Evolutionary conservation across 768 basidiomycete genomes (phyloP).

Genomic region (Trametes cubensis): DNA sequence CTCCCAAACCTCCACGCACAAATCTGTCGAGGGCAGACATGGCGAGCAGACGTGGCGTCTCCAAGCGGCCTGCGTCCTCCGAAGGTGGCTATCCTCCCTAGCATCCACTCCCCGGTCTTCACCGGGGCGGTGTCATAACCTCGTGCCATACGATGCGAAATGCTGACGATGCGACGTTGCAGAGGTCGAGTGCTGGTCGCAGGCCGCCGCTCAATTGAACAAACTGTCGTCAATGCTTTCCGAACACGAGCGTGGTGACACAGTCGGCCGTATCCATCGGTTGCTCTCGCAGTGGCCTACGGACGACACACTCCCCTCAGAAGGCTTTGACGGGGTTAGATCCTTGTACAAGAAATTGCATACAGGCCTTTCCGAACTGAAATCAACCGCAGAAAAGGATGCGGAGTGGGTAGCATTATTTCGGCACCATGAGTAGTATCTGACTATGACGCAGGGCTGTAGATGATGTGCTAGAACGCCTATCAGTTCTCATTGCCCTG

Average conservation of each 20-base stretch:
- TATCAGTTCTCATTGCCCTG: constrained; percentile 71
- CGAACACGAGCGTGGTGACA: constrained; percentile 53
- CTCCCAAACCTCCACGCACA: constrained; percentile 15
- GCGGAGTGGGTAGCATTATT: constrained; percentile 49
- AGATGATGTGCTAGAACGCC: constrained; percentile 68
- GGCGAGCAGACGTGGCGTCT: constrained; percentile 66
- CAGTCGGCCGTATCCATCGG: constrained; percentile 73
- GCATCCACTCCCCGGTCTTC: neutral
- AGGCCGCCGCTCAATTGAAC: constrained; percentile 61
- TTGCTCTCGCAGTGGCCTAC: constrained; percentile 70
- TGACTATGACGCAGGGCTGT: constrained; percentile 55
- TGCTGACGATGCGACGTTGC: constrained; percentile 23
- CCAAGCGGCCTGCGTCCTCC: constrained; percentile 67
- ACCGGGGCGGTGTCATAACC: neutral
- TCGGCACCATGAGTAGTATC: neutral
- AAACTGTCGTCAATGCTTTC: constrained; percentile 57
- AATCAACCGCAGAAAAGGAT: constrained; percentile 60
- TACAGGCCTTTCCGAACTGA: constrained; percentile 65
- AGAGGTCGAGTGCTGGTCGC: constrained; percentile 82
- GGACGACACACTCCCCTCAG: constrained; percentile 68
- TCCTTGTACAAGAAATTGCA: constrained; percentile 62
- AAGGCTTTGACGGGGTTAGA: constrained; percentile 68
- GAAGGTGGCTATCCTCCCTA: constrained; percentile 59
- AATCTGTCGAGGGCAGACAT: constrained; percentile 37
- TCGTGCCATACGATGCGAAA: constrained; percentile 20